These are phyloP conservation scores for Hemisphaericaspora subhashii DNA, from an alignment of 1,139 yeast genomes.

Conservation along the genomic window DNA sequence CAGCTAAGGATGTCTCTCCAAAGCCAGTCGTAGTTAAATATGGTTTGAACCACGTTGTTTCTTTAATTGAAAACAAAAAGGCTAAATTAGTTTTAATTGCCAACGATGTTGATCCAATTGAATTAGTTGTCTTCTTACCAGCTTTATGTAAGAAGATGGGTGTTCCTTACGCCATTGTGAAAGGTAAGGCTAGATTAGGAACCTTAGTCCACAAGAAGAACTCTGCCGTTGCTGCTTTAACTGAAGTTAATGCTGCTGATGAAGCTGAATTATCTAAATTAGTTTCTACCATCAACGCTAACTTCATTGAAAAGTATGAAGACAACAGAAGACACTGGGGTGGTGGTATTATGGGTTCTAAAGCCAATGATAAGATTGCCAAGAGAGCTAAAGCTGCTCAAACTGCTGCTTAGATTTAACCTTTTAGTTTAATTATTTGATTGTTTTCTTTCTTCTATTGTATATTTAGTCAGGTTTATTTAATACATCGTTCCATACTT, in stretches of 20 bases:
- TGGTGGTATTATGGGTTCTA: conserved; percentile 96
- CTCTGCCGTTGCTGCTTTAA: conserved; percentile 92
- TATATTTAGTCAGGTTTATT: conserved; percentile 3
- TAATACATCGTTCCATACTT: conserved; percentile 1
- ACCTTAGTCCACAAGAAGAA: conserved; percentile 96
- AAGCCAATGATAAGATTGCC: conserved; percentile 71
- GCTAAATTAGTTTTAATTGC: conserved; percentile 96
- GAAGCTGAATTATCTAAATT: conserved; percentile 90
- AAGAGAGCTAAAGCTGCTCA: conserved; percentile 44
- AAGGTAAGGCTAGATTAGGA: conserved; percentile 99
- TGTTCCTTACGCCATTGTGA: conserved; percentile 96
- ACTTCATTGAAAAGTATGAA: conserved; percentile 89
- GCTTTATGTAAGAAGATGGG: conserved; percentile 99
- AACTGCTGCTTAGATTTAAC: conserved; percentile 15
- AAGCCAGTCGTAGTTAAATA: conserved; percentile 95
- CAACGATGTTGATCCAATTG: conserved; percentile 98
- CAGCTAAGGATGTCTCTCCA: conserved; percentile 91
- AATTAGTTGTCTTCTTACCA: conserved; percentile 93
- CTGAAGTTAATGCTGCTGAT: conserved; percentile 90
- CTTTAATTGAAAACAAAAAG: conserved; percentile 96
- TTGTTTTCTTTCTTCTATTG: conserved; percentile 1
- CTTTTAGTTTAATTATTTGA: conserved; percentile 1
- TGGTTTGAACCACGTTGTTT: conserved; percentile 98
- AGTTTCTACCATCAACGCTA: conserved; percentile 85
- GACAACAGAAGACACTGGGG: conserved; percentile 98